Evolutionary conservation across 345 rosid species (phyloP), one percentile per base, ranked within the genome.

Genomic region (Hirschfeldia incana): DNA sequence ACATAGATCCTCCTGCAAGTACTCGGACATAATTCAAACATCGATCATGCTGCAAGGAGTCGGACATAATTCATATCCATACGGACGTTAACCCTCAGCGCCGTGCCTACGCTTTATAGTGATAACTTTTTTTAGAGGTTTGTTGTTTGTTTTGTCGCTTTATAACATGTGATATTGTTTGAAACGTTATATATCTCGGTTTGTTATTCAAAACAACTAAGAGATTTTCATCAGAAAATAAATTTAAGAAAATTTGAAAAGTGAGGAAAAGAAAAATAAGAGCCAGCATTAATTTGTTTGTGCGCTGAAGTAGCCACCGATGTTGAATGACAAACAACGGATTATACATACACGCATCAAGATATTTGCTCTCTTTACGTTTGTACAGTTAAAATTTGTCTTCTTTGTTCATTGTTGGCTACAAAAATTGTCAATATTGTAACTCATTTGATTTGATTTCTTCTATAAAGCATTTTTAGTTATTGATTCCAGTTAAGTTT

Each of bases 371-470:
- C 66, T 28, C 17, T 26, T 27, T 46, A 1, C 2, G 1, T 33
- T 33, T 2, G 2, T 28, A 70, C 65, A 49, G 13, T 68, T 68
- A 34, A 7, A 6, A 30, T 1, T 5, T 49, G 16, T 71, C 8
- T 59, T 88, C 75, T 59, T 83, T 79, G 10, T 83, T 36, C 69
- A 79, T 75, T 57, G 62, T 51, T 76, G 86, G 62, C 71, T 85
- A 7, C 16, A 28, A 30, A 32, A 37, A 17, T 0, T 33, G 36
- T 33, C 36, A 33, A 33, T 33, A 33, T 33, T 33, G 36, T 33
- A 4, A 33, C 36, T 33, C 36, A 33, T 33, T 33, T 33, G 36
- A 33, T 33, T 33, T 33, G 36, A 33, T 33, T 33, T 33, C 36
- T 33, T 33, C 36, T 33, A 33, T 33, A 33, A 33, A 6, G 6